Base-by-base conservation (phyloP, 2,329 filamentous ascomycete genomes). In the Pyrenochaeta sp. region DNA sequence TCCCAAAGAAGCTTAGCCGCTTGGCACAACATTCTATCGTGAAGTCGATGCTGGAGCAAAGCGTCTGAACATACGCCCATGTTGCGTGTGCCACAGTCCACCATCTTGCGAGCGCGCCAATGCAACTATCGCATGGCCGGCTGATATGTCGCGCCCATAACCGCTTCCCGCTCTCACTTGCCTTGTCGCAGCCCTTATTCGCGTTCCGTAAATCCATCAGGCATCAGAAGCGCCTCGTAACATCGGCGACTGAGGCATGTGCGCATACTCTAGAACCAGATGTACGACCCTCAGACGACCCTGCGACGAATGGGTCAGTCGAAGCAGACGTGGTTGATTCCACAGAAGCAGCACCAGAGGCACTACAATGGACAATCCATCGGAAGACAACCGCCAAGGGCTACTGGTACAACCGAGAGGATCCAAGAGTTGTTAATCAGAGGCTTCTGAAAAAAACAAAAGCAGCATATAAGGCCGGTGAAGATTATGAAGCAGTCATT, bases 171-270 rank as follows among this genome's bases (percentile, higher is more conserved):
- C 64, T 64, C 7, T 58, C 67, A 10, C 43, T 53, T 34, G 59
- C 51, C 19, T 54, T 71, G 18, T 70, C 63, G 65, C 66, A 67
- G 48, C 59, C 69, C 24, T 71, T 70, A 39, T 46, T 65, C 35
- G 41, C 50, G 19, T 57, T 61, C 9, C 41, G 37, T 24, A 38
- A 42, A 38, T 37, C 35, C 15, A 26, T 39, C 19, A 32, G 37
- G 29, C 45, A 35, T 28, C 59, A 51, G 14, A 55, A 47, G 31
- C 60, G 54, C 28, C 49, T 51, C 7, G 49, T 45, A 4, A 60
- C 58, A 27, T 55, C 58, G 14, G 48, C 53, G 13, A 41, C 48
- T 7, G 41, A 41, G 18, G 19, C 53, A n/a, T n/a, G n/a, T n/a
- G n/a, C n/a, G n/a, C n/a, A n/a, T n/a, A n/a, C n/a, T n/a, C n/a